Evolutionary conservation across 1,284 basidiomycete species (phyloP).

Genomic region (Tilletiopsis washingtonensis): DNA sequence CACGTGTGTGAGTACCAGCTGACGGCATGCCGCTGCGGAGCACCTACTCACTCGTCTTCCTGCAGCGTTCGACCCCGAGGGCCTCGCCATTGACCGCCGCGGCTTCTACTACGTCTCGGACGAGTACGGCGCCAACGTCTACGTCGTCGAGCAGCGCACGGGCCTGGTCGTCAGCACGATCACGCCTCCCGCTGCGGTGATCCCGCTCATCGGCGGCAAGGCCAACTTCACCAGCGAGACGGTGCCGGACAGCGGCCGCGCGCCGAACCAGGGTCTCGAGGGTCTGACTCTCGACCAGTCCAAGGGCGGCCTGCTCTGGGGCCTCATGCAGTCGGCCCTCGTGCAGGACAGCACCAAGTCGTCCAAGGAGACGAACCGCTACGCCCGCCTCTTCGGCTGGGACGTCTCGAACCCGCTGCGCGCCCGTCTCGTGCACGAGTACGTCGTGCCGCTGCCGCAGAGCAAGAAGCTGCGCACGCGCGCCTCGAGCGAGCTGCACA

Average conservation of each 20-base stretch:
- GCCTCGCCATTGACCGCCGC: constrained; percentile 57
- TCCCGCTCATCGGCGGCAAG: constrained; percentile 52
- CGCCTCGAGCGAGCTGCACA: constrained; percentile 58
- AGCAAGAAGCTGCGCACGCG: constrained; percentile 55
- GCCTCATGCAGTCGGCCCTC: constrained; percentile 59
- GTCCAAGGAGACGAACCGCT: constrained; percentile 41
- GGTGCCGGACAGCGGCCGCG: constrained; percentile 50
- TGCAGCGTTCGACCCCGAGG: constrained; percentile 61
- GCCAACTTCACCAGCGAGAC: constrained; percentile 56
- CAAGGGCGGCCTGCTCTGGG: constrained; percentile 56
- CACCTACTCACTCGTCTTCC: too few species aligned
- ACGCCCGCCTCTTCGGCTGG: constrained; percentile 57
- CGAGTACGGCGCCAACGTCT: constrained; percentile 65
- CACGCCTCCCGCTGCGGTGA: constrained; percentile 57
- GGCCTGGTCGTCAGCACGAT: constrained; percentile 57
- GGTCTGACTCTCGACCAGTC: constrained; percentile 56
- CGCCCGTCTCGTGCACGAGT: constrained; percentile 52
- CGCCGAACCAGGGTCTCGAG: constrained; percentile 58
- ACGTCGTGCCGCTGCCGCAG: constrained; percentile 58
- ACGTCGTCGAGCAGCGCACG: constrained; percentile 51
- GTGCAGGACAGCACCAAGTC: constrained; percentile 56
- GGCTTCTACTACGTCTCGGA: constrained; percentile 57
- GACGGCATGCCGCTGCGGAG: too few species aligned
- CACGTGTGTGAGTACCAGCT: too few species aligned
- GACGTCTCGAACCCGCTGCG: constrained; percentile 50